These are phyloP conservation scores for Poa annua DNA, from an alignment of 176 grass and related monocot species.

Conservation along the genomic window DNA sequence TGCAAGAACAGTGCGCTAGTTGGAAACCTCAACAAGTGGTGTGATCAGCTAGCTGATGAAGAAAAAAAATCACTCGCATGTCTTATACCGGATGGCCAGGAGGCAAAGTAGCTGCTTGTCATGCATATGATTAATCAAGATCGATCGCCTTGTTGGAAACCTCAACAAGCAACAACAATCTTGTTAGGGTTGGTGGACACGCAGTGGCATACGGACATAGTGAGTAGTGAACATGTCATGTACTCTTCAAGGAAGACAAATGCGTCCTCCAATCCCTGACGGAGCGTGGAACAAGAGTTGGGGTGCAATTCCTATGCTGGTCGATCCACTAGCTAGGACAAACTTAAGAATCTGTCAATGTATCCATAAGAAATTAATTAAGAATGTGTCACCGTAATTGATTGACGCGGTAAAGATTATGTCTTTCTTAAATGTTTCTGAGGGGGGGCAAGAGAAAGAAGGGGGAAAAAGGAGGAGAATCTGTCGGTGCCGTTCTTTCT, in stretches of 20 bases:
- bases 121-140: neutral
- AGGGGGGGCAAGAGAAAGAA: neutral
- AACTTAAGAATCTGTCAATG: neutral
- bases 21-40: too few relatives aligned
- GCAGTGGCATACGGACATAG: neutral
- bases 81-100: neutral
- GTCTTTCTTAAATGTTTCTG: neutral
- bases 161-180: neutral
- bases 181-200: neutral
- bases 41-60: neutral
- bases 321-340: neutral
- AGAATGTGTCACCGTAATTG: neutral
- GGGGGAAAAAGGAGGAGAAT: neutral
- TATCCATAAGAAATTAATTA: too few relatives aligned
- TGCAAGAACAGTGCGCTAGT: slow-evolving; percentile 29
- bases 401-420: neutral
- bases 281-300: slow-evolving; percentile 1
- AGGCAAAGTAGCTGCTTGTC: neutral
- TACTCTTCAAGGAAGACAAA: slow-evolving; percentile 35
- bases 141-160: neutral
- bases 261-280: neutral
- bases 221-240: slow-evolving; percentile 23
- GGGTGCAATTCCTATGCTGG: slow-evolving; percentile 16
- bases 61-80: neutral
- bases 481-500: slow-evolving; percentile 44